A percentile compares a stretch with the other conserved stretches of the same genome.
phyloP scores from a whole-genome alignment of 176 grass and related monocot genomes.

The Elymus sibiricus region DNA sequence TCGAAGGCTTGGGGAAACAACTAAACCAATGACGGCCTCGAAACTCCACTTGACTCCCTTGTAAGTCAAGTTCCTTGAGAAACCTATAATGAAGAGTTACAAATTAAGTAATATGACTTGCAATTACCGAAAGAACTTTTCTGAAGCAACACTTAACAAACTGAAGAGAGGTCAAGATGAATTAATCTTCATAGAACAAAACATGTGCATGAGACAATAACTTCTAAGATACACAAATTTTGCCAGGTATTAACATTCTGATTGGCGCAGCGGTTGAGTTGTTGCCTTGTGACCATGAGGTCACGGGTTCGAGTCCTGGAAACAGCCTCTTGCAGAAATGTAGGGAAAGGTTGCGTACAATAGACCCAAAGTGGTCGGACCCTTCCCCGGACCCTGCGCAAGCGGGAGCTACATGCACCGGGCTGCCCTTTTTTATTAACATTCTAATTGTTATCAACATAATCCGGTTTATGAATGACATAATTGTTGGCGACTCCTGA shows the following conservation, averaged over 20 bases:
- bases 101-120: conserved; percentile 11
- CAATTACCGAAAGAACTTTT: not conserved
- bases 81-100: conserved; percentile 35
- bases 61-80: conserved; percentile 72
- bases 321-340: too few species aligned
- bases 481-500: not conserved
- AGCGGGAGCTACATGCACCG: too few species aligned
- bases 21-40: conserved; percentile 47
- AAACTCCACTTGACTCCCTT: conserved; percentile 59
- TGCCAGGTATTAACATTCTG: not conserved
- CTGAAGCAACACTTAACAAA: conserved; percentile 9
- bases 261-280: too few species aligned
- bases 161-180: not conserved
- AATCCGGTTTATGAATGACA: not conserved
- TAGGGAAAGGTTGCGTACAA: too few species aligned
- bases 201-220: not conserved
- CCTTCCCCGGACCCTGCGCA: too few species aligned
- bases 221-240: conserved; percentile 1
- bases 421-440: too few species aligned
- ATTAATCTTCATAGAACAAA: not conserved
- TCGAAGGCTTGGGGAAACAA: conserved; percentile 63
- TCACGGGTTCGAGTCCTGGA: too few species aligned
- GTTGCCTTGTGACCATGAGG: too few species aligned
- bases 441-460: not conserved
- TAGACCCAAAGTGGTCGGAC: too few species aligned